These are phyloP conservation scores for Choanephora cucurbitarum DNA, from an alignment of 371 early-diverging fungal species.

Conservation along the genomic window DNA sequence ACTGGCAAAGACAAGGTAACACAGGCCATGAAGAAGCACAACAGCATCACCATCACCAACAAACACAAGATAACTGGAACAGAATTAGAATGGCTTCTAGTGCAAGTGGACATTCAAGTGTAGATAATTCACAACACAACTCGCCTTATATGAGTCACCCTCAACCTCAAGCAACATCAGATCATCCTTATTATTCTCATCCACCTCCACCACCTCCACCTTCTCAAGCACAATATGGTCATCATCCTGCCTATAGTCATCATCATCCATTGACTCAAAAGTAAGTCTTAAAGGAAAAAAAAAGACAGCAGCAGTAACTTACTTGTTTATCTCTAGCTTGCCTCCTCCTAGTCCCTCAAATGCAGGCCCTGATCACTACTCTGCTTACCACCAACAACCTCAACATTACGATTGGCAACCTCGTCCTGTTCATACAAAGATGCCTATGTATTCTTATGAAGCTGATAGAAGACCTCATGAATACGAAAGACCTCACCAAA, in stretches of 20 bases:
- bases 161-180: conserved; percentile 11
- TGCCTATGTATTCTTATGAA: conserved; percentile 13
- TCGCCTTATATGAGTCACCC: conserved; percentile 26
- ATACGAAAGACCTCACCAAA: conserved; percentile 7
- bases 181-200: conserved; percentile 18
- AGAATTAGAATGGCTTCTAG: conserved; percentile 28
- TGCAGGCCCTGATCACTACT: conserved; percentile 16
- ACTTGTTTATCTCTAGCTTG: conserved; percentile 3
- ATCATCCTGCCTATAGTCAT: conserved; percentile 13
- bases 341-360: conserved; percentile 3
- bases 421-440: not conserved
- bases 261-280: conserved; percentile 12
- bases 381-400: conserved; percentile 5
- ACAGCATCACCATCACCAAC: conserved; percentile 4
- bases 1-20: conserved; percentile 22
- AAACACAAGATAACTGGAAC: conserved; percentile 16
- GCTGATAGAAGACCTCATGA: conserved; percentile 7
- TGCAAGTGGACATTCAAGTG: conserved; percentile 16
- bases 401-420: conserved; percentile 17
- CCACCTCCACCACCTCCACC: conserved; percentile 9
- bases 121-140: conserved; percentile 22
- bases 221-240: conserved; percentile 8
- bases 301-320: not conserved
- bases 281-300: not conserved
- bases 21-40: conserved; percentile 5